A percentile compares a stretch with the other conserved stretches of the same genome.
Evolutionary conservation across 805 yeast genomes (phyloP).

Genomic region (Lipomyces chichibuensis): DNA sequence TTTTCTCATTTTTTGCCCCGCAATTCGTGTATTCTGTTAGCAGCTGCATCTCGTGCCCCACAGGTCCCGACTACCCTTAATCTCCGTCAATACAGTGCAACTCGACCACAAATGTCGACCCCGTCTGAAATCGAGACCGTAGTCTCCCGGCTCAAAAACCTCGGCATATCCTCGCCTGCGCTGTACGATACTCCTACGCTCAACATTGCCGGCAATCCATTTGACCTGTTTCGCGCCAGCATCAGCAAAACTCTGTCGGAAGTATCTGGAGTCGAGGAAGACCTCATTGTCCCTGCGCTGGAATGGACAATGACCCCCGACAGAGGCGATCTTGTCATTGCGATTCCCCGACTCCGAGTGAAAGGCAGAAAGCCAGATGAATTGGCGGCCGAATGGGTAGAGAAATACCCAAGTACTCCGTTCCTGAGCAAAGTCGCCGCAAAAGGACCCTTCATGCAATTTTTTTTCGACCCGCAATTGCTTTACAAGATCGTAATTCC

Average conservation of each 20-base stretch:
- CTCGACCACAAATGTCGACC: neutral
- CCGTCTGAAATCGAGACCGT: slow-evolving; percentile 11
- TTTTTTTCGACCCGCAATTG: slow-evolving; percentile 70
- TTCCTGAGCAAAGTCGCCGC: slow-evolving; percentile 72
- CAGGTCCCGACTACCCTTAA: neutral
- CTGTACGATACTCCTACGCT: slow-evolving; percentile 16
- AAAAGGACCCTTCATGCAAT: slow-evolving; percentile 89
- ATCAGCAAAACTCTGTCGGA: slow-evolving; percentile 76
- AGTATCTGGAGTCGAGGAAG: slow-evolving; percentile 70
- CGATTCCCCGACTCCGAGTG: slow-evolving; percentile 86
- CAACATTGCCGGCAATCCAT: slow-evolving; percentile 75
- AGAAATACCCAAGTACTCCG: slow-evolving; percentile 70
- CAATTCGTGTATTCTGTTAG: neutral
- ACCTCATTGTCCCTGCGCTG: slow-evolving; percentile 76
- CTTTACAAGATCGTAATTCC: slow-evolving; percentile 70
- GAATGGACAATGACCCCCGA: slow-evolving; percentile 86
- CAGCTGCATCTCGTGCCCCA: neutral
- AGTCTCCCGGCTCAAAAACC: slow-evolving; percentile 13
- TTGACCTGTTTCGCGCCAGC: slow-evolving; percentile 87
- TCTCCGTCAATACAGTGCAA: neutral
- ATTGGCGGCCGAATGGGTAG: slow-evolving; percentile 76
- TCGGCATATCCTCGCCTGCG: slow-evolving; percentile 25
- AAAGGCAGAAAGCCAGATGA: slow-evolving; percentile 78
- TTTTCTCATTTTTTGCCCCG: neutral
- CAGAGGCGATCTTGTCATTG: slow-evolving; percentile 90